A percentile compares a stretch with the other conserved stretches of the same genome.
Conservation (phyloP, 2,329 filamentous ascomycete genomes). For the Cercospora sesami region DNA sequence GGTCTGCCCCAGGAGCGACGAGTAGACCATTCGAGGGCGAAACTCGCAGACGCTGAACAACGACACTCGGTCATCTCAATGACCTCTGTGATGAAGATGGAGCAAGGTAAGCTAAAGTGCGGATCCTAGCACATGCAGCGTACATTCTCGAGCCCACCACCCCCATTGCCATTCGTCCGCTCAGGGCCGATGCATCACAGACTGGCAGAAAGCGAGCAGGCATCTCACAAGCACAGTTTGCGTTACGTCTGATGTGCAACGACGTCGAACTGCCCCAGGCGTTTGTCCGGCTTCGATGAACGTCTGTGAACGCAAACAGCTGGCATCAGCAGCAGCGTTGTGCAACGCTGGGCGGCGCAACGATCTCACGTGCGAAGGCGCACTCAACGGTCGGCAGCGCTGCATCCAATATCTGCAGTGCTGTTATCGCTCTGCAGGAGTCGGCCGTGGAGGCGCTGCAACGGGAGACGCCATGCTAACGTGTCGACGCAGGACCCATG, state of each 20-base stretch:
- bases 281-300: slow-evolving; percentile 8
- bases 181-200: not conserved
- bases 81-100: slow-evolving; percentile 32
- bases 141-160: slow-evolving; percentile 20
- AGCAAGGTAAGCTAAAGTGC: slow-evolving; percentile 37
- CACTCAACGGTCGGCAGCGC: slow-evolving; percentile 2
- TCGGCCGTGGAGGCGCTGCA: slow-evolving; percentile 3
- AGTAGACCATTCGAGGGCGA: not conserved
- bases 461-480: slow-evolving; percentile 41
- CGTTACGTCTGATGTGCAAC: slow-evolving; percentile 23
- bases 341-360: slow-evolving; percentile 32
- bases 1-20: not conserved
- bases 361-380: slow-evolving; percentile 26
- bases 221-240: slow-evolving; percentile 17
- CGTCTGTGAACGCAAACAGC: not conserved
- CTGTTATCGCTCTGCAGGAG: slow-evolving; percentile 20
- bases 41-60: not conserved
- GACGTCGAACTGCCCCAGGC: not conserved
- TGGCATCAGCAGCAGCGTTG: slow-evolving; percentile 18
- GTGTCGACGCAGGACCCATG: slow-evolving; percentile 44
- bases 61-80: not conserved
- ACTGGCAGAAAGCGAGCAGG: slow-evolving; percentile 11
- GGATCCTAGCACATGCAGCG: slow-evolving; percentile 29
- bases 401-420: slow-evolving; percentile 14
- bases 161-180: slow-evolving; percentile 6